Base-by-base conservation (phyloP, 257 asterid species). In the Capsicum rhomboideum region DNA sequence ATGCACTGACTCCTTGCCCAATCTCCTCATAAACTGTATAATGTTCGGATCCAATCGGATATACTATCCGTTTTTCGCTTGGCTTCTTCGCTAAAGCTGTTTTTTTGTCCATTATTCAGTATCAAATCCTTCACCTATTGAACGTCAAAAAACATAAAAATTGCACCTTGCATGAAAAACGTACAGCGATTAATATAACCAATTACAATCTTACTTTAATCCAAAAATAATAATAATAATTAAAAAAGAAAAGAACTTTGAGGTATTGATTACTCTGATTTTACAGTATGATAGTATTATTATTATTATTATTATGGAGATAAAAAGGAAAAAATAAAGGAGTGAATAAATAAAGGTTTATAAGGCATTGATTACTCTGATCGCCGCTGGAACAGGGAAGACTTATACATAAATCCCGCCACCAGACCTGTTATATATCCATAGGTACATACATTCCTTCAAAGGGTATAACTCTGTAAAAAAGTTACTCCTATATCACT, bases 1-100 rank as follows among this genome's bases (percentile, higher is more conserved):
- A 87, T 1, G 98, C 98, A 83, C 97, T 94, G 0, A 94, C 97
- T 26, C 98, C 98, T 34, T 88, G 87, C 17, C 98, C 98, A 18
- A 94, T 90, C 90, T 94, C 98, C 82, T 94, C 97, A 31, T 20
- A 67, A 12, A 82, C 16, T 6, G 77, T 20, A 31, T 82, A 82
- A 12, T 82, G 17, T 10, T 82, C 84, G 34, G 84, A 72, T 66
- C 84, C 84, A 23, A 67, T 82, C 37, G 84, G 80, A 66, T 50
- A 82, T 28, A 20, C 44, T 50, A 40, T 26, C 50, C 81, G 61
- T 26, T 77, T 77, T 77, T 50, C 81, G 17, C 28, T 77, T 77
- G 81, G 63, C 3, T 26, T 16, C 44, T 77, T 77, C 13, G 21
- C 28, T 50, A 77, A 50, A 26, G n/a, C 91, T 89, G 26, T 90